Evolutionary conservation across 208 protist genomes (phyloP).

Genomic region (Trypanosoma lewisi): DNA sequence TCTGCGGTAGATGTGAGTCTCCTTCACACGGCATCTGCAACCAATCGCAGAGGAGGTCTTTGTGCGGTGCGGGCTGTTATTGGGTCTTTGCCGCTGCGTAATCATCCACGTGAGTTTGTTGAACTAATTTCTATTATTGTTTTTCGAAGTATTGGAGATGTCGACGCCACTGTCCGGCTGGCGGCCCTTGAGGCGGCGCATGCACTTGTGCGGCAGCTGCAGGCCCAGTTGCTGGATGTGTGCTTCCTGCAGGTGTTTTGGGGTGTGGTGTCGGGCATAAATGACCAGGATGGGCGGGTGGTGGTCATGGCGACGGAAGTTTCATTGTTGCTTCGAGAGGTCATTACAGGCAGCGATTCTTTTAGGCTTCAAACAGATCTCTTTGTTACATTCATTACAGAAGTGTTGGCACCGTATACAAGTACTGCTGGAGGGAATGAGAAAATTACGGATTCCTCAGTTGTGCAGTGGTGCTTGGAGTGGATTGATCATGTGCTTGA

Average conservation of each 20-base stretch:
- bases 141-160: constrained; percentile 43
- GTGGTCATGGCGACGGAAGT: constrained; percentile 55
- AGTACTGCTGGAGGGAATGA: not conserved
- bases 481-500: constrained; percentile 60
- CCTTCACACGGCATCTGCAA: constrained; percentile 35
- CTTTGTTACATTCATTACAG: constrained; percentile 47
- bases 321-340: constrained; percentile 52
- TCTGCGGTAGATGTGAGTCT: constrained; percentile 37
- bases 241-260: constrained; percentile 59
- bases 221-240: constrained; percentile 31
- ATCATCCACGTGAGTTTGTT: constrained; percentile 26
- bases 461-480: constrained; percentile 49
- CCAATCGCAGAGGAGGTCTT: constrained; percentile 62
- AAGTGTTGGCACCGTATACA: constrained; percentile 35
- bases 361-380: constrained; percentile 31
- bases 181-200: constrained; percentile 67
- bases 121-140: constrained; percentile 33
- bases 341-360: constrained; percentile 35
- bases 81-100: constrained; percentile 31
- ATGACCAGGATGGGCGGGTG: constrained; percentile 58
- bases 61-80: constrained; percentile 44
- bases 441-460: constrained; percentile 13
- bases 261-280: constrained; percentile 47
- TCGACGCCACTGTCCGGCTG: constrained; percentile 60
- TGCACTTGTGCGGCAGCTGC: constrained; percentile 43